Conservation (phyloP, 768 basidiomycete species). For the Hypholoma sublateritium region DNA sequence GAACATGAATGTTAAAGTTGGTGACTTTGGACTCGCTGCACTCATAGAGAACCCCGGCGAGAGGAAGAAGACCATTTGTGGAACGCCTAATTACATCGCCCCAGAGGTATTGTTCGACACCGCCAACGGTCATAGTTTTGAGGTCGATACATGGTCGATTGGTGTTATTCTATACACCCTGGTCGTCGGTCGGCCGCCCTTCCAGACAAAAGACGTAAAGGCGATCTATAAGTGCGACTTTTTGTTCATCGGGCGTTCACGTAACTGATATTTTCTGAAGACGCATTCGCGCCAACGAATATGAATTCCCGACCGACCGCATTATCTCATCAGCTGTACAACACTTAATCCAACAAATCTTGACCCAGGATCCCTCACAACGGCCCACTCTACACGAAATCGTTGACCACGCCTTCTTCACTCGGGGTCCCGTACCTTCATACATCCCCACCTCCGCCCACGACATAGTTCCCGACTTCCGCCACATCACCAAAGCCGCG, state of each 20-base stretch:
- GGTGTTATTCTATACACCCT: constrained; percentile 97
- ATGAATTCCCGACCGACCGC: constrained; percentile 85
- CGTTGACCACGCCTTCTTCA: constrained; percentile 83
- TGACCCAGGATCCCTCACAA: constrained; percentile 79
- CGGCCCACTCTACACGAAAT: constrained; percentile 87
- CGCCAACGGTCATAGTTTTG: constrained; percentile 95
- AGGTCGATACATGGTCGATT: constrained; percentile 97
- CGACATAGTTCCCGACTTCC: constrained; percentile 74
- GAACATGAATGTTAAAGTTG: constrained; percentile 95
- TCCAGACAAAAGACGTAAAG: constrained; percentile 98
- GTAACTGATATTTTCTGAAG: constrained; percentile 33
- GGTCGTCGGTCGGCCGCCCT: constrained; percentile 92
- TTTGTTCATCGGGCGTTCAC: not conserved
- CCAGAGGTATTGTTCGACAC: constrained; percentile 97
- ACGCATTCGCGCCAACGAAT: constrained; percentile 91
- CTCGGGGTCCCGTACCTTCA: constrained; percentile 73
- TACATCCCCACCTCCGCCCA: constrained; percentile 81
- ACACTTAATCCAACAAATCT: constrained; percentile 78
- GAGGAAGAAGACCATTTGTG: constrained; percentile 98
- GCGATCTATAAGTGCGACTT: constrained; percentile 82
- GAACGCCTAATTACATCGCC: constrained; percentile 98
- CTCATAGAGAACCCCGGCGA: constrained; percentile 96
- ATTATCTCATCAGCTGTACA: constrained; percentile 69
- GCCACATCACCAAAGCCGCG: constrained; percentile 57
- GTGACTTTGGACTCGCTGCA: constrained; percentile 96